These are phyloP conservation scores for Diplogelasinospora grovesii DNA, from an alignment of 495 filamentous ascomycete species.

Conservation along the genomic window DNA sequence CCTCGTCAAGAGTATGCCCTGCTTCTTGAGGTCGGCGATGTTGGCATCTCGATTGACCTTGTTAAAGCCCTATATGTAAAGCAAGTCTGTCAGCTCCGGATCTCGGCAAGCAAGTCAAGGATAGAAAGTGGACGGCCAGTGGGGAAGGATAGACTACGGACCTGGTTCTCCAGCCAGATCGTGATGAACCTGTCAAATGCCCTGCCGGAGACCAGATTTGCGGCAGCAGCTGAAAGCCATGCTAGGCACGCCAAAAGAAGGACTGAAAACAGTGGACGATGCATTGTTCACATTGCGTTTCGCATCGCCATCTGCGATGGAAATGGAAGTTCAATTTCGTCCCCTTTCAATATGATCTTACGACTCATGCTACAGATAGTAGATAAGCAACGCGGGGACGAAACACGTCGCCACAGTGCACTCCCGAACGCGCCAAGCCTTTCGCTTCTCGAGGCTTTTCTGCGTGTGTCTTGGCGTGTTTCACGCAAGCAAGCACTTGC, in stretches of 20 bases:
- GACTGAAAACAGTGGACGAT: slow-evolving; percentile 3
- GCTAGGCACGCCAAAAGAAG: slow-evolving; percentile 33
- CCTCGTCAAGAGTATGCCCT: slow-evolving; percentile 57
- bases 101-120: background rate
- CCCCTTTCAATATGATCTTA: too few species aligned
- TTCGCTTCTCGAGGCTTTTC: too few species aligned
- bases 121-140: too few species aligned
- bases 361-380: too few species aligned
- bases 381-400: too few species aligned
- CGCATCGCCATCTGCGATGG: background rate
- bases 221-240: slow-evolving; percentile 4
- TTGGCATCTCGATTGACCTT: slow-evolving; percentile 44
- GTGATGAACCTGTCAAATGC: slow-evolving; percentile 61
- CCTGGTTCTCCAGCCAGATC: slow-evolving; percentile 66
- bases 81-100: background rate
- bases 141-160: too few species aligned
- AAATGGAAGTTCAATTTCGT: too few species aligned
- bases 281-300: slow-evolving; percentile 11
- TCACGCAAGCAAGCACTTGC: too few species aligned
- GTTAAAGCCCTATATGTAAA: slow-evolving; percentile 44
- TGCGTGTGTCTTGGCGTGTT: too few species aligned
- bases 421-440: too few species aligned
- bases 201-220: slow-evolving; percentile 41
- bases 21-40: slow-evolving; percentile 47
- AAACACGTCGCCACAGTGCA: too few species aligned